A percentile compares a stretch with the other conserved stretches of the same genome.
These are phyloP conservation scores for Guyanaporus albipodus DNA, from an alignment of 768 basidiomycete species.

Conservation along the genomic window DNA sequence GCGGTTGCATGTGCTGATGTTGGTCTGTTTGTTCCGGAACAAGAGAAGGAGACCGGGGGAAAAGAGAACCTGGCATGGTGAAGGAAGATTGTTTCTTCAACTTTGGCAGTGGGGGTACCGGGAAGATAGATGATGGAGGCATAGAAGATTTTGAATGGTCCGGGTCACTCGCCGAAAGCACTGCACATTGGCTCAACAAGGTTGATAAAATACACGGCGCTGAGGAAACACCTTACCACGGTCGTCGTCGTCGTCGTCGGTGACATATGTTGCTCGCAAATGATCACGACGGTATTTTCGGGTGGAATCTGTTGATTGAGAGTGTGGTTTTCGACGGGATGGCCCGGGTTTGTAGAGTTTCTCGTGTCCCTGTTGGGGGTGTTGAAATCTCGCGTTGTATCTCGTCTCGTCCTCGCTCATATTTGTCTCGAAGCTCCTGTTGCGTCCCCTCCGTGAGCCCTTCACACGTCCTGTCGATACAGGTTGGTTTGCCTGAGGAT, in stretches of 20 bases:
- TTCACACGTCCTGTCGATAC: slow-evolving; percentile 11
- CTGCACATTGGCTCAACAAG: slow-evolving; percentile 15
- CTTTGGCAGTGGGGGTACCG: slow-evolving; percentile 31
- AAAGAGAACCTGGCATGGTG: slow-evolving; percentile 79
- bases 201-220: neutral
- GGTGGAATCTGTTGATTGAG: slow-evolving; percentile 18
- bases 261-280: neutral
- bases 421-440: slow-evolving; percentile 8
- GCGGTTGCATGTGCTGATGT: neutral
- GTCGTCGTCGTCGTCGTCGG: slow-evolving; percentile 16
- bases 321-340: slow-evolving; percentile 15
- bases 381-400: slow-evolving; percentile 6
- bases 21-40: slow-evolving; percentile 37
- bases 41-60: slow-evolving; percentile 68
- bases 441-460: slow-evolving; percentile 4
- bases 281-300: slow-evolving; percentile 3
- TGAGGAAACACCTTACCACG: slow-evolving; percentile 18
- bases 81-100: slow-evolving; percentile 37
- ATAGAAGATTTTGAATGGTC: slow-evolving; percentile 22
- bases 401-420: slow-evolving; percentile 12
- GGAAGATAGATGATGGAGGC: slow-evolving; percentile 9
- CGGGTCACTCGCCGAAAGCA: slow-evolving; percentile 17
- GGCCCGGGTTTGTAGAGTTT: slow-evolving; percentile 4
- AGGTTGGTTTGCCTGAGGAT: slow-evolving; percentile 15
- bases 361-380: slow-evolving; percentile 10